Conservation (phyloP, 2,329 filamentous ascomycete species). For the Penicillium sp. region DNA sequence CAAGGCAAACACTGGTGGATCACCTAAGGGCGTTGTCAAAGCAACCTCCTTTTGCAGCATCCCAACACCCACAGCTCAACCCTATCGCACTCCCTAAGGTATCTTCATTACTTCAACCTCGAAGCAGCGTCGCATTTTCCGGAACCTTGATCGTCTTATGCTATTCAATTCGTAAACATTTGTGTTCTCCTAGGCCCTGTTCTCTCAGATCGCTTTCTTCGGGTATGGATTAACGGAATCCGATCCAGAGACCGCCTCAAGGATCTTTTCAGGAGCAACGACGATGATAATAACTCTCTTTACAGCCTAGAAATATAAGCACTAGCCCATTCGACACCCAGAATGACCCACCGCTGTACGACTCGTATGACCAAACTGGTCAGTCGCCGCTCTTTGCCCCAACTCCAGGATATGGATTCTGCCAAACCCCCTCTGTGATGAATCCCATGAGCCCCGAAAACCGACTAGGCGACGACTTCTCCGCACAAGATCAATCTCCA, state of each 20-base stretch:
- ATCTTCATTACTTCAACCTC: too few relatives aligned
- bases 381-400: constrained; percentile 18
- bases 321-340: constrained; percentile 13
- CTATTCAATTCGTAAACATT: too few relatives aligned
- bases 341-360: constrained; percentile 2
- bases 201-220: constrained; percentile 3
- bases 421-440: constrained; percentile 12
- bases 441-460: constrained; percentile 8
- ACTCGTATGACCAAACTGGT: constrained; percentile 10
- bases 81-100: too few relatives aligned
- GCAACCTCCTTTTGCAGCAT: too few relatives aligned
- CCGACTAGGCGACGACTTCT: constrained; percentile 11
- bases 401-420: constrained; percentile 16
- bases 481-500: constrained; percentile 4
- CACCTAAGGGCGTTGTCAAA: too few relatives aligned
- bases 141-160: too few relatives aligned
- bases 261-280: neutral
- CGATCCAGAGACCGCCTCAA: neutral
- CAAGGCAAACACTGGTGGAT: too few relatives aligned
- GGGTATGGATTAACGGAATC: neutral
- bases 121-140: too few relatives aligned
- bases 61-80: too few relatives aligned
- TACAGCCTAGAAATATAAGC: constrained; percentile 11
- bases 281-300: constrained; percentile 10
- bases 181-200: neutral